phyloP scores from a whole-genome alignment of 768 basidiomycete genomes.

The Mycena amicta region DNA sequence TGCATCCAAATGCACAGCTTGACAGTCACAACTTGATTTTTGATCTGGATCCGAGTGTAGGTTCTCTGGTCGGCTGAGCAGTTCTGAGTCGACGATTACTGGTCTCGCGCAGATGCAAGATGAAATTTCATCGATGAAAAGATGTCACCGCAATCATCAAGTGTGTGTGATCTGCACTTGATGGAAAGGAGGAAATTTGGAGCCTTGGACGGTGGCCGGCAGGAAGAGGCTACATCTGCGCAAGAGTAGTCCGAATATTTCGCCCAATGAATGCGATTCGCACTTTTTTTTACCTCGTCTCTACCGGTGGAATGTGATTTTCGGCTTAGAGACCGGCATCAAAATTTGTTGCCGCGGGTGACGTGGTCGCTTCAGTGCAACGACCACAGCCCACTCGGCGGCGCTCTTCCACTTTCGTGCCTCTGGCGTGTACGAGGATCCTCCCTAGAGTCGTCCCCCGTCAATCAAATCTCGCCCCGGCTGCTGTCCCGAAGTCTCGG shows the following conservation, averaged over 20 bases:
- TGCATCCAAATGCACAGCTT: too few species aligned
- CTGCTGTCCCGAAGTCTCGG: neutral
- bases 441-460: neutral
- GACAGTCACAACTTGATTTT: too few species aligned
- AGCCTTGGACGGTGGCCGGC: neutral
- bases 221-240: neutral
- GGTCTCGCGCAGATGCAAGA: neutral
- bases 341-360: neutral
- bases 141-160: too few species aligned
- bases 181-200: too few species aligned
- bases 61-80: neutral
- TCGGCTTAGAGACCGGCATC: neutral
- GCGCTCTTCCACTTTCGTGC: neutral
- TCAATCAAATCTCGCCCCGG: neutral
- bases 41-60: too few species aligned
- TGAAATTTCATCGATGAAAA: neutral
- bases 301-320: neutral
- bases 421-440: neutral
- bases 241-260: neutral
- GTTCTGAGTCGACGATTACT: neutral
- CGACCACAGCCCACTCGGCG: neutral
- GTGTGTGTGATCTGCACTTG: too few species aligned
- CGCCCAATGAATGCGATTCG: neutral
- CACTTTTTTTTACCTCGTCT: neutral
- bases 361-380: neutral